These are phyloP conservation scores for Verticillium klebahnii DNA, from an alignment of 2,329 filamentous ascomycete genomes.

Conservation along the genomic window DNA sequence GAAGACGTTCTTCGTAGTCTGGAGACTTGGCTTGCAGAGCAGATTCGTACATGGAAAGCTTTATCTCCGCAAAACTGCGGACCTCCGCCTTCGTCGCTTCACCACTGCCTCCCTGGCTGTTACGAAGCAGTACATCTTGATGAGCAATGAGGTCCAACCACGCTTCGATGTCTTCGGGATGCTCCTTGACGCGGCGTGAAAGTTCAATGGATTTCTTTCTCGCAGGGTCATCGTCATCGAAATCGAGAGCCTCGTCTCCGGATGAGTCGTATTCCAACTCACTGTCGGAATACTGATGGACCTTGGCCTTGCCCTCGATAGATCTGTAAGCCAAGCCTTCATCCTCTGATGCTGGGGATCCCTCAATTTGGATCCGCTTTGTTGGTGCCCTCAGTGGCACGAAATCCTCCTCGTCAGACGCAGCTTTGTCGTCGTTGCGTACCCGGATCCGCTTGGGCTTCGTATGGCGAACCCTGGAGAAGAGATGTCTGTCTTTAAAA, in stretches of 20 bases:
- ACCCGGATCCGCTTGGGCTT: constrained; percentile 34
- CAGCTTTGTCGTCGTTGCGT: constrained; percentile 17
- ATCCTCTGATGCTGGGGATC: constrained; percentile 41
- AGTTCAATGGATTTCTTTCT: constrained; percentile 57
- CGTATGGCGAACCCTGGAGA: constrained; percentile 35
- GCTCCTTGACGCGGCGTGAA: constrained; percentile 56
- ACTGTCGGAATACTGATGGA: constrained; percentile 38
- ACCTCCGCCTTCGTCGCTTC: constrained; percentile 54
- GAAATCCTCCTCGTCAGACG: constrained; percentile 37
- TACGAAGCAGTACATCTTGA: constrained; percentile 63
- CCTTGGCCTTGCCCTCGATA: constrained; percentile 59
- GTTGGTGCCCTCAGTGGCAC: constrained; percentile 31
- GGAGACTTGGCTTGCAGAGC: constrained; percentile 56
- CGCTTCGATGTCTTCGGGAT: constrained; percentile 61
- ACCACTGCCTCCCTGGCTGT: constrained; percentile 37
- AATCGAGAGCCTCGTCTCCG: constrained; percentile 27
- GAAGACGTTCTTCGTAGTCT: constrained; percentile 51
- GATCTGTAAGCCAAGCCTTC: constrained; percentile 57
- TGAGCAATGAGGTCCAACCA: constrained; percentile 80
- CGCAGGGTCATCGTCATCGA: constrained; percentile 36
- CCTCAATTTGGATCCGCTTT: constrained; percentile 21
- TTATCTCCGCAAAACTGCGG: constrained; percentile 71
- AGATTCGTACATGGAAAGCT: constrained; percentile 73
- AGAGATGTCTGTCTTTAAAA: constrained; percentile 42
- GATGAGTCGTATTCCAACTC: constrained; percentile 44